Base-by-base conservation (phyloP, 148 eudicot species). In the Talinum fruticosum region DNA sequence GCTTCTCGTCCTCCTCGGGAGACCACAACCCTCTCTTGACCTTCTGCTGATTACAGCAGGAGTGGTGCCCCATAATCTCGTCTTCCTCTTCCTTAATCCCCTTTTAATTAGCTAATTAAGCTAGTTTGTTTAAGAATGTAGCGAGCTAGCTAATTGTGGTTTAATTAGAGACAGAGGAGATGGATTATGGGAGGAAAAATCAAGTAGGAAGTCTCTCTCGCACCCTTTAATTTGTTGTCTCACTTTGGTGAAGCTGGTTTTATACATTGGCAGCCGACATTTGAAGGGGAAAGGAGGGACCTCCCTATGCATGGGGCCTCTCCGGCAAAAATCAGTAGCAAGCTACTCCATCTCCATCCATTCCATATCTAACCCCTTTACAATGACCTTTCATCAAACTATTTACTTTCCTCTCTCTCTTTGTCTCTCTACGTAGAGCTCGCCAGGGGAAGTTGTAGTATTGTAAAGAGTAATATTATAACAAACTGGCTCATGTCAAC, bases 11-110 rank as follows among this genome's bases (percentile, higher is more conserved):
- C 80, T 93, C 97, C 75, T 93, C 97, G 3, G 97, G 97, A 29
- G 97, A 93, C 97, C 97, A 93, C 14, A 93, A 81, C 49, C 98
- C 98, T 85, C 98, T 89, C 88, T 94, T 94, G 13, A 94, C 98
- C 88, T 94, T 94, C 87, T 94, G 98, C 71, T 94, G 98, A 66
- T 94, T 94, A 86, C 98, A 94, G 78, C 98, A 94, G 2, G 98
- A 86, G 69, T 94, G 98, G 38, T 92, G 98, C 68, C 97, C 98
- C 98, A 94, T 93, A 47, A 23, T 4, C 19, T 26, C 2, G 4
- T 0, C 41, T 41, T 28, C 37, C 6, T 32, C 28, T 5, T 32
- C 16, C 30, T 21, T n/a, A n/a, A n/a, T n/a, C n/a, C 1, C 4
- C 26, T 14, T 35, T 32, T 34, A 41, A 5, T 4, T 69, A 76